Conservation (phyloP, 441 rosid genomes). For the Populus hybrid region DNA sequence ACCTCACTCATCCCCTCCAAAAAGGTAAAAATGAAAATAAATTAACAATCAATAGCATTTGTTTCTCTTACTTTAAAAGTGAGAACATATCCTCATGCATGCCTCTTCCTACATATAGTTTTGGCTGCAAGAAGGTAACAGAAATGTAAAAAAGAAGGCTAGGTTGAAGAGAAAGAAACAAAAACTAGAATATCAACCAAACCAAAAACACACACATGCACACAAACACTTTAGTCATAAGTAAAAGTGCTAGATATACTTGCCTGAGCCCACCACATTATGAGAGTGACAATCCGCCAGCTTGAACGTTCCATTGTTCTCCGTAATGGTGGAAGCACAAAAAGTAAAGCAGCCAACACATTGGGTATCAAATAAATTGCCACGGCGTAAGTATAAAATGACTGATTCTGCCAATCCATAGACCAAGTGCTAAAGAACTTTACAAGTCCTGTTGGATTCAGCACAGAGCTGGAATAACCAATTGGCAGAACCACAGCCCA, state of each 20-base stretch:
- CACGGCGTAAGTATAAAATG: constrained; percentile 71
- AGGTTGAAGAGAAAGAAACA: not conserved
- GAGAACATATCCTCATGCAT: constrained; percentile 91
- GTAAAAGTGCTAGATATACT: constrained; percentile 27
- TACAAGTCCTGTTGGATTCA: constrained; percentile 70
- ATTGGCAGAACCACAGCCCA: constrained; percentile 91
- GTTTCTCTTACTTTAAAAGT: constrained; percentile 73
- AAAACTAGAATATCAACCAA: not conserved
- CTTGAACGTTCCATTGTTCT: constrained; percentile 89
- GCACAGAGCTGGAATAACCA: constrained; percentile 71
- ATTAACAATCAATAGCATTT: constrained; percentile 11
- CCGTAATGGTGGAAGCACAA: constrained; percentile 78
- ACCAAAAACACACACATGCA: not conserved
- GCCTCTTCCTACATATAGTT: constrained; percentile 94
- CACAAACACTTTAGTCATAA: not conserved
- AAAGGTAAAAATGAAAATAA: constrained; percentile 8
- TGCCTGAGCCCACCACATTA: constrained; percentile 99
- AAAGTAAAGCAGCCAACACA: constrained; percentile 66
- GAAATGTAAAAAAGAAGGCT: not conserved
- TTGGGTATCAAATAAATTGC: constrained; percentile 85
- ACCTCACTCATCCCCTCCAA: not conserved
- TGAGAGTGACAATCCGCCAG: constrained; percentile 59
- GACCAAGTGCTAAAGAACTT: constrained; percentile 70
- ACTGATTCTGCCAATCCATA: constrained; percentile 60
- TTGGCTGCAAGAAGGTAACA: constrained; percentile 53